Evolutionary conservation across 768 basidiomycete species (phyloP).

Genomic region (Leucogyrophana mollusca): DNA sequence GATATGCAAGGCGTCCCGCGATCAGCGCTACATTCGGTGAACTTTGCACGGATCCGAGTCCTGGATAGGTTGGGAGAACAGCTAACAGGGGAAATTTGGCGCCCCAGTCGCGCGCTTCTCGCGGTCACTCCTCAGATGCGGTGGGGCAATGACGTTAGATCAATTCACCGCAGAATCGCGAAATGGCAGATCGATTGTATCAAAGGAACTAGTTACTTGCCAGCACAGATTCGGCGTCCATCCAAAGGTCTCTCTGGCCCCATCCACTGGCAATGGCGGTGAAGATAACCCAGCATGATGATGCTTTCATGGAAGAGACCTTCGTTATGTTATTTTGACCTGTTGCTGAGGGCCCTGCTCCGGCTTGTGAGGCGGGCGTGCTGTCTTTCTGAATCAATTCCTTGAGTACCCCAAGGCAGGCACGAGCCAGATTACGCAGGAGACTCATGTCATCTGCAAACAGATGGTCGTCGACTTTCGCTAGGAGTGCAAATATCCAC

Average conservation of each 20-base stretch:
- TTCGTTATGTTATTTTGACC: not conserved
- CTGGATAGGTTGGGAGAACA: too few relatives aligned
- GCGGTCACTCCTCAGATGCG: too few relatives aligned
- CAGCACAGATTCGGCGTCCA: slow-evolving; percentile 63
- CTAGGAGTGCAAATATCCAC: slow-evolving; percentile 78
- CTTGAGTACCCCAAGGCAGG: slow-evolving; percentile 57
- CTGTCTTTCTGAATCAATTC: slow-evolving; percentile 19
- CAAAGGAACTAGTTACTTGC: slow-evolving; percentile 9
- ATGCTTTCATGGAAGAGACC: slow-evolving; percentile 31
- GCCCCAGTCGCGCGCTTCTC: too few relatives aligned
- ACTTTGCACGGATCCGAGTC: too few relatives aligned
- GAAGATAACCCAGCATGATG: slow-evolving; percentile 76
- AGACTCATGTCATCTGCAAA: slow-evolving; percentile 75
- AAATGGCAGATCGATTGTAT: not conserved
- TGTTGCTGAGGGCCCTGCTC: not conserved
- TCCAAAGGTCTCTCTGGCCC: slow-evolving; percentile 82
- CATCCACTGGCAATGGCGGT: slow-evolving; percentile 63
- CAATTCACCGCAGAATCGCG: not conserved
- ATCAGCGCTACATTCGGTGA: too few relatives aligned
- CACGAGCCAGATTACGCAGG: slow-evolving; percentile 73
- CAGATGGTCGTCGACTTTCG: slow-evolving; percentile 65
- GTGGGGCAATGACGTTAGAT: not conserved
- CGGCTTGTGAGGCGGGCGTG: slow-evolving; percentile 6
- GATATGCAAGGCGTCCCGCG: too few relatives aligned
- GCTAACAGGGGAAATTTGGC: too few relatives aligned